Conservation (phyloP, 495 filamentous ascomycete genomes). For the Bathelium albidoporum region DNA sequence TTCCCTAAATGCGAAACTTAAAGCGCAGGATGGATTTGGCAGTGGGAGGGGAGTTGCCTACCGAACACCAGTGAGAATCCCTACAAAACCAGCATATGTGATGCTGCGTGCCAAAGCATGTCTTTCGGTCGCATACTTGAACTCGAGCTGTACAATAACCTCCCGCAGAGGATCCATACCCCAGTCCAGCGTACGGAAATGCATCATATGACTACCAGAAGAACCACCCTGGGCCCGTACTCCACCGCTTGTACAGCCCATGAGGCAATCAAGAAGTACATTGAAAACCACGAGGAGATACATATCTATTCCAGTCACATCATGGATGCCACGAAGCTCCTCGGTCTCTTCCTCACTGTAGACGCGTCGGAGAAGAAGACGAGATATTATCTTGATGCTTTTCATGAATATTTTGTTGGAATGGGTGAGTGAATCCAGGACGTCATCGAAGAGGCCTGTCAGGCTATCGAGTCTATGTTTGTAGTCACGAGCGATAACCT, state of each 20-base stretch:
- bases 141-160: conserved; percentile 51
- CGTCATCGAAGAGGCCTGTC: conserved; percentile 40
- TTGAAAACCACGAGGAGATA: conserved; percentile 53
- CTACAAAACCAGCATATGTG: conserved; percentile 55
- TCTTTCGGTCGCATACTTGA: conserved; percentile 29
- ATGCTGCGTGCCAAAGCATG: conserved; percentile 46
- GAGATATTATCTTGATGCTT: conserved; percentile 32
- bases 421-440: conserved; percentile 17
- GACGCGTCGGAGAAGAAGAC: conserved; percentile 39
- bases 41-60: conserved; percentile 16
- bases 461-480: conserved; percentile 33
- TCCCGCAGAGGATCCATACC: conserved; percentile 50
- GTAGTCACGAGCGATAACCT: conserved; percentile 37
- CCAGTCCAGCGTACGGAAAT: conserved; percentile 62
- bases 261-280: conserved; percentile 50
- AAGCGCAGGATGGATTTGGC: background rate
- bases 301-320: conserved; percentile 42
- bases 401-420: conserved; percentile 14
- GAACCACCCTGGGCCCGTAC: conserved; percentile 25
- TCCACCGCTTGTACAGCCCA: conserved; percentile 58
- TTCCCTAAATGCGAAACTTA: no score
- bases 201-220: conserved; percentile 38
- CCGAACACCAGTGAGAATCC: conserved; percentile 50
- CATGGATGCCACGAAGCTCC: conserved; percentile 49
- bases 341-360: conserved; percentile 48